These are phyloP conservation scores for Tricladium varicosporioides DNA, from an alignment of 2,329 filamentous ascomycete genomes.

Conservation along the genomic window DNA sequence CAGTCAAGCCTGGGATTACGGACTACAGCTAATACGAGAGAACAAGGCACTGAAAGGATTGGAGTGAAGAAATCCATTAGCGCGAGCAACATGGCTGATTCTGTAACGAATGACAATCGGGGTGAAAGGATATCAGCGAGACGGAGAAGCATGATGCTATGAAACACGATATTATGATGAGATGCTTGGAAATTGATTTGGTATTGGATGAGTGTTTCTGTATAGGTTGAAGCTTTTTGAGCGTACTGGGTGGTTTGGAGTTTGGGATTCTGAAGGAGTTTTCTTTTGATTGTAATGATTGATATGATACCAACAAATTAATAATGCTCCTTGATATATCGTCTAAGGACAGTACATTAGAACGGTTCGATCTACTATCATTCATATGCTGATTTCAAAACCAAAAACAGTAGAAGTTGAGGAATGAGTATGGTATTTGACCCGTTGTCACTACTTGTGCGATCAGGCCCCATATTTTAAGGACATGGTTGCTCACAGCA, in stretches of 20 bases:
- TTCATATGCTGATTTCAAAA: too few species aligned
- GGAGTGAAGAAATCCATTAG: constrained; percentile 16
- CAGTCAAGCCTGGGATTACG: constrained; percentile 30
- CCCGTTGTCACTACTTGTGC: too few species aligned
- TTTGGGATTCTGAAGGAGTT: background rate
- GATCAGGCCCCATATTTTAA: too few species aligned
- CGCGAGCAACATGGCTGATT: constrained; percentile 18
- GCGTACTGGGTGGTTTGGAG: background rate
- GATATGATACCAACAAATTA: constrained; percentile 7
- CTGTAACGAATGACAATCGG: constrained; percentile 19
- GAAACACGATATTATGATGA: constrained; percentile 18
- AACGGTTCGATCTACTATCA: too few species aligned
- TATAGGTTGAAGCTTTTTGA: background rate
- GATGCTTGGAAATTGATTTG: constrained; percentile 25
- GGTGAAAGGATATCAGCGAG: constrained; percentile 30
- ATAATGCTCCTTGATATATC: too few species aligned
- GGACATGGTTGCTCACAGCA: background rate
- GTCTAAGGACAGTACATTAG: too few species aligned
- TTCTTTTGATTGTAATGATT: background rate
- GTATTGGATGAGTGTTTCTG: background rate
- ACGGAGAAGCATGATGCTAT: constrained; percentile 38
- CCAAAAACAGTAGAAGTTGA: too few species aligned
- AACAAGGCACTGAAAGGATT: constrained; percentile 16
- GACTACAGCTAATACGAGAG: constrained; percentile 14
- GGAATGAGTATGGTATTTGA: too few species aligned